phyloP scores from a whole-genome alignment of 352 stramenopile genomes.

The Phytophthora boehmeriae region DNA sequence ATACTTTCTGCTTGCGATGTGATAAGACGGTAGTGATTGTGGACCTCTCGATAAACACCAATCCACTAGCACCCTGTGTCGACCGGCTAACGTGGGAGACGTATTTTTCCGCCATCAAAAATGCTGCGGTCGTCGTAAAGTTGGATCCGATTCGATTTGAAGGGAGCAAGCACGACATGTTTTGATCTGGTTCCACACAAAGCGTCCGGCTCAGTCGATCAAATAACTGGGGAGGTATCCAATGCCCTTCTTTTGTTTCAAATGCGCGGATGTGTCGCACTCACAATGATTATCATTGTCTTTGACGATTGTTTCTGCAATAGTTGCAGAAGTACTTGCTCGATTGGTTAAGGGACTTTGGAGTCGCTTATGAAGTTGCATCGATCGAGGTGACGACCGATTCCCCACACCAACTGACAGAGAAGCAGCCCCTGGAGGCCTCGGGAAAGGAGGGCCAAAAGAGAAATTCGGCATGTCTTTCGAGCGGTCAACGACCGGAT shows the following conservation, averaged over 20 bases:
- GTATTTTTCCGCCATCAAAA: conserved; percentile 52
- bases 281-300: neutral
- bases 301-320: neutral
- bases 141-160: conserved; percentile 83
- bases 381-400: conserved; percentile 21
- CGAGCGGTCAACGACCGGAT: conserved; percentile 36
- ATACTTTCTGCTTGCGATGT: neutral
- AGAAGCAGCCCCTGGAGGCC: conserved; percentile 14
- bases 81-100: conserved; percentile 21
- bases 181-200: conserved; percentile 74
- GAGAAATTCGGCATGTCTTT: conserved; percentile 35
- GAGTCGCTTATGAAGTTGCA: conserved; percentile 21
- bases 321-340: neutral
- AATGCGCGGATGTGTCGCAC: neutral
- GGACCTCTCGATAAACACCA: conserved; percentile 24
- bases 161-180: conserved; percentile 53
- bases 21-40: neutral
- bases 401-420: neutral
- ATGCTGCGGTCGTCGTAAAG: conserved; percentile 50
- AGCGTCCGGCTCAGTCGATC: conserved; percentile 69
- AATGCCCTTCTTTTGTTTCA: conserved; percentile 6
- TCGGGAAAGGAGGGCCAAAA: conserved; percentile 31
- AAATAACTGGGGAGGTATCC: conserved; percentile 45
- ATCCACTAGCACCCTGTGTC: conserved; percentile 3
- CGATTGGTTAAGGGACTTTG: conserved; percentile 16